Evolutionary conservation across 495 filamentous ascomycete genomes (phyloP).

Genomic region (Podospora fimiseda): DNA sequence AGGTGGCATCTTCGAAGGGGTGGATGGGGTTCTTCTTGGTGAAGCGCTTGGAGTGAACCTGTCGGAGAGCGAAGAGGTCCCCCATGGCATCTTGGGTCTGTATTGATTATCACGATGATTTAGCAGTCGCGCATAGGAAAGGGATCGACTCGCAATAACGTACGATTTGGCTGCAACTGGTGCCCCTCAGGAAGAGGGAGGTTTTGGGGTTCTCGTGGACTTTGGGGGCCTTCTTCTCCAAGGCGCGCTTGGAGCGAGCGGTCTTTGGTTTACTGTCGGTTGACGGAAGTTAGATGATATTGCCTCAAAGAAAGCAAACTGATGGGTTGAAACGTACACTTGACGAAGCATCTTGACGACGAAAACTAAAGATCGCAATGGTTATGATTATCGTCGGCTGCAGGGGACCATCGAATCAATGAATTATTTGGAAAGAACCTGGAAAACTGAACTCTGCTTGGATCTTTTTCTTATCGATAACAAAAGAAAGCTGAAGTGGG

Average conservation of each 20-base stretch:
- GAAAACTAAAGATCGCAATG: background rate
- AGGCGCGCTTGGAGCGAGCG: constrained; percentile 85
- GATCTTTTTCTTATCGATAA: background rate
- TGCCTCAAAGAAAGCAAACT: background rate
- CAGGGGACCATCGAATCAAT: too few relatives aligned
- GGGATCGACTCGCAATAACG: background rate
- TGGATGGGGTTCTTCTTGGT: constrained; percentile 74
- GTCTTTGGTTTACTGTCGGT: constrained; percentile 76
- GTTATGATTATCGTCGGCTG: too few relatives aligned
- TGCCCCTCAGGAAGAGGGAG: constrained; percentile 78
- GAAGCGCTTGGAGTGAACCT: constrained; percentile 75
- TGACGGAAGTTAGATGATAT: background rate
- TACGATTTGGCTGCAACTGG: constrained; percentile 67
- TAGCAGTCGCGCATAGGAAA: background rate
- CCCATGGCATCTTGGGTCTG: constrained; percentile 63
- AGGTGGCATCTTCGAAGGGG: constrained; percentile 84
- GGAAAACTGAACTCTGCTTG: background rate
- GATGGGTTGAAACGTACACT: constrained; percentile 14
- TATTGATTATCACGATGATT: background rate
- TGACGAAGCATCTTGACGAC: constrained; percentile 28
- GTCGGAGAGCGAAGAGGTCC: constrained; percentile 75
- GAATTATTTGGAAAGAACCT: too few relatives aligned
- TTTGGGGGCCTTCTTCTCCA: constrained; percentile 89
- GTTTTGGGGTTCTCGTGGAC: constrained; percentile 78
- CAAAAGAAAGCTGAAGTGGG: background rate